Evolutionary conservation across 495 filamentous ascomycete species (phyloP).

Genomic region (Penicillium alfredii): DNA sequence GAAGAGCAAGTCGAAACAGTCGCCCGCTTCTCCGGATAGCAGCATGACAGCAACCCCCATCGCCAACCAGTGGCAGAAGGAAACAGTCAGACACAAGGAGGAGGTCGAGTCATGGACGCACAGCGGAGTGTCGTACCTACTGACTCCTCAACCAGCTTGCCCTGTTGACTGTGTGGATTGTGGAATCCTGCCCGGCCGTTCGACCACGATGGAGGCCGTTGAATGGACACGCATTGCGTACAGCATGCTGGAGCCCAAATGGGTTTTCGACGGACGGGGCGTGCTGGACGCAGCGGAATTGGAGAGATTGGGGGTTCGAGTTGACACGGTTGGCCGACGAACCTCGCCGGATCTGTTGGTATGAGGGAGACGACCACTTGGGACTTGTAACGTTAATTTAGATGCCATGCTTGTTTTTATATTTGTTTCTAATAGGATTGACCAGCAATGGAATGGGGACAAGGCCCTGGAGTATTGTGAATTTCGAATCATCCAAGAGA

Average conservation of each 20-base stretch:
- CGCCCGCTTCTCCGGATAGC: background rate
- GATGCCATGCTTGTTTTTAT: too few species aligned
- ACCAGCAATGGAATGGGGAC: too few species aligned
- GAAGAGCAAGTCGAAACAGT: background rate
- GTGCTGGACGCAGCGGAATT: constrained; percentile 53
- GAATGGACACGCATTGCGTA: constrained; percentile 49
- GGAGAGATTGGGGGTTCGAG: constrained; percentile 48
- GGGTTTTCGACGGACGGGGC: constrained; percentile 66
- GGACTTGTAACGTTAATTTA: too few species aligned
- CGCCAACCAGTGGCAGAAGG: too few species aligned
- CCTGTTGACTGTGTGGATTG: constrained; percentile 19
- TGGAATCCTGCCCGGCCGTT: constrained; percentile 11
- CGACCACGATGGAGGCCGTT: constrained; percentile 24
- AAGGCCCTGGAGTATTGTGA: too few species aligned
- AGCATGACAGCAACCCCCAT: background rate
- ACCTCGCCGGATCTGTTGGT: too few species aligned
- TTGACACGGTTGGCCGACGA: constrained; percentile 22
- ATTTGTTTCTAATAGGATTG: too few species aligned
- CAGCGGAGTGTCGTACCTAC: constrained; percentile 14
- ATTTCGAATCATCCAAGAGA: too few species aligned
- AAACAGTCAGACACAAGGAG: too few species aligned
- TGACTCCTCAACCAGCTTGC: constrained; percentile 14
- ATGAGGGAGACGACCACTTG: too few species aligned
- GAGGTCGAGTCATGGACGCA: constrained; percentile 13
- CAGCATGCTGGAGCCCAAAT: constrained; percentile 60